Conservation (phyloP, 139 green algal species). For the Cymbomonas tetramitiformis region DNA sequence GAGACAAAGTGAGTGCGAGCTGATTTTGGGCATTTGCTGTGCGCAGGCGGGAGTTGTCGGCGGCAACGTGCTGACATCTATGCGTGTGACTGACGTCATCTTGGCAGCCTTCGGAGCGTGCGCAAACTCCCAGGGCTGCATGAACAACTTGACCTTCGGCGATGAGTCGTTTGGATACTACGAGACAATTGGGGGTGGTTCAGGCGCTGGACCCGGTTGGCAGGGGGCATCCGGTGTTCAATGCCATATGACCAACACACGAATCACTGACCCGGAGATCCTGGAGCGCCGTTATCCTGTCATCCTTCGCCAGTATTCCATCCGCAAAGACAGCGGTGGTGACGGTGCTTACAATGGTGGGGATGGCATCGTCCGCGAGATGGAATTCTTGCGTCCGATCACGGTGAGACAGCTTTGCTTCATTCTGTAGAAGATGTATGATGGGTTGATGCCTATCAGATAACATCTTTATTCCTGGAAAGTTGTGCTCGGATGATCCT, state of each 20-base stretch:
- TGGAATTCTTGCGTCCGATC: constrained; percentile 74
- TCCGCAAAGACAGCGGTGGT: constrained; percentile 66
- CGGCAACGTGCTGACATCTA: constrained; percentile 93
- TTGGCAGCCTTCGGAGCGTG: constrained; percentile 75
- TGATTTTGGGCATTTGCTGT: too few relatives aligned
- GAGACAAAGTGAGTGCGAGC: neutral
- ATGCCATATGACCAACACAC: constrained; percentile 98
- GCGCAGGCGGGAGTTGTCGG: constrained; percentile 81
- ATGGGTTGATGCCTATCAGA: too few relatives aligned
- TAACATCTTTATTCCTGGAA: too few relatives aligned
- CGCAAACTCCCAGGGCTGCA: constrained; percentile 70
- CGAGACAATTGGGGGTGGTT: constrained; percentile 86
- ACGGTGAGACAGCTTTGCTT: too few relatives aligned
- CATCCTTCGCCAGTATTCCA: constrained; percentile 60
- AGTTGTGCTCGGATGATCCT: too few relatives aligned
- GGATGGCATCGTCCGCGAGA: constrained; percentile 72
- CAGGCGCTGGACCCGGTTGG: constrained; percentile 75
- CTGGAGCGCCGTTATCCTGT: constrained; percentile 65
- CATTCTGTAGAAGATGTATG: too few relatives aligned
- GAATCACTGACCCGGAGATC: constrained; percentile 88
- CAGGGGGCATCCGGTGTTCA: constrained; percentile 77
- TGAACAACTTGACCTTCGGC: constrained; percentile 98
- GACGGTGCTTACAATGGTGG: constrained; percentile 56
- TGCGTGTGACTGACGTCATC: constrained; percentile 89
- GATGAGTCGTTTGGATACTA: constrained; percentile 65